Evolutionary conservation across 1,139 yeast genomes (phyloP), one percentile per base, ranked within the genome.

Genomic region (Taphrina sp.): DNA sequence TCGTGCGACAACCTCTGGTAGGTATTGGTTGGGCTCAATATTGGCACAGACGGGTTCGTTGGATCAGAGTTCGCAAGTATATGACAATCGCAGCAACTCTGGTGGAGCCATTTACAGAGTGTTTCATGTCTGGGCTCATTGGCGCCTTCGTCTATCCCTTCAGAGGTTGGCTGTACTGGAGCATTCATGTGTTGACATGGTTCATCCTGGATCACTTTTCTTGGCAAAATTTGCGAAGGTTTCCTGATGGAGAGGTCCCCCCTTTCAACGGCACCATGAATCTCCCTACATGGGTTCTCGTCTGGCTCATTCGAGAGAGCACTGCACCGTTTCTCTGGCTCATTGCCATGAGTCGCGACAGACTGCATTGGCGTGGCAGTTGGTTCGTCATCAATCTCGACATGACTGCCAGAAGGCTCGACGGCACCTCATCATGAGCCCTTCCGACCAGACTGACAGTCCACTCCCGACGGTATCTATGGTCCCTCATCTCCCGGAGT

Each of bases 61-160:
- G 96, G 96, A 71, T 88, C 16, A 74, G 96, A 46, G 95, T 88
- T n/a, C 74, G 96, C 26, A 84, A 85, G 65, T 87, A 85, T 67
- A 87, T 88, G 95, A 96, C 88, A 1, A 71, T 83, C 29, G 81
- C 81, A 33, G 96, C 96, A 1, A 88, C 96, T 0, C 69, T 88
- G 54, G 72, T 86, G 24, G 96, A 88, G 65, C 96, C 96, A 5
- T 79, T 92, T 4, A 88, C 96, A 0, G 96, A 88, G 67, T 78
- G 85, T 49, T 63, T 88, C 2, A 69, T 87, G 1, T 77, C 83
- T 63, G 94, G 94, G 0, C 42, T 66, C 1, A 39, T 78, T 0
- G 95, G 95, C 5, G 73, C 84, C 1, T 39, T 33, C 14, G 44
- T 54, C 24, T 41, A 33, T 14, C 74, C 75, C 64, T 67, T 69